A percentile compares a stretch with the other conserved stretches of the same genome.
These are phyloP conservation scores for Melampsora americana DNA, from an alignment of 1,284 basidiomycete genomes.

Conservation along the genomic window DNA sequence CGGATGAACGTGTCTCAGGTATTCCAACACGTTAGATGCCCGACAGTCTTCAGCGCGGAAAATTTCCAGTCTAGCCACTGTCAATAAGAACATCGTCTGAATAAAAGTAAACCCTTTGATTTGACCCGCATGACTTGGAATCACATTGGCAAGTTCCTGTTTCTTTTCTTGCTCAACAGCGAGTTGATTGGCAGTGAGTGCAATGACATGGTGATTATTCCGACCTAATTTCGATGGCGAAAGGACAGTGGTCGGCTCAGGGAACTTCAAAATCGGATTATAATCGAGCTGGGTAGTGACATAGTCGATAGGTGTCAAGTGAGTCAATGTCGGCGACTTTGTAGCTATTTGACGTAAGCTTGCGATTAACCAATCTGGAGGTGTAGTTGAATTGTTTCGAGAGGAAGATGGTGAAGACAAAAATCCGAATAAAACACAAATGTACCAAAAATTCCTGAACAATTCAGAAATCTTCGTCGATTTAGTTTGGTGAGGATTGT, in stretches of 20 bases:
- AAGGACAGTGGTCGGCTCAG: conserved; percentile 9
- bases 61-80: conserved; percentile 84
- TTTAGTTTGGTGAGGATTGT: conserved; percentile 58
- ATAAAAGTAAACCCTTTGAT: conserved; percentile 73
- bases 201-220: conserved; percentile 9
- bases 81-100: conserved; percentile 80
- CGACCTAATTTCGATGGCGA: conserved; percentile 25
- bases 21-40: conserved; percentile 77
- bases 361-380: conserved; percentile 39
- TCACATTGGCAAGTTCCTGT: conserved; percentile 55
- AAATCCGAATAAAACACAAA: conserved; percentile 80
- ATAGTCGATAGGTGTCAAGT: conserved; percentile 78
- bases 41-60: conserved; percentile 76
- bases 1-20: conserved; percentile 83
- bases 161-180: conserved; percentile 46
- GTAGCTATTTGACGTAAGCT: conserved; percentile 73
- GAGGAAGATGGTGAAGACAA: conserved; percentile 58
- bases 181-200: conserved; percentile 18
- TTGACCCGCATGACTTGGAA: conserved; percentile 69
- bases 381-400: conserved; percentile 63
- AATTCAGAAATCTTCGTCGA: conserved; percentile 69
- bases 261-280: conserved; percentile 70
- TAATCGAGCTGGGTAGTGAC: conserved; percentile 87
- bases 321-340: conserved; percentile 80
- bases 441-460: conserved; percentile 93